Percentiles rank a stretch among this genome's conserved stretches.
These are phyloP conservation scores for Neofusicoccum sp. DNA, from an alignment of 2,329 filamentous ascomycete species.

Conservation along the genomic window DNA sequence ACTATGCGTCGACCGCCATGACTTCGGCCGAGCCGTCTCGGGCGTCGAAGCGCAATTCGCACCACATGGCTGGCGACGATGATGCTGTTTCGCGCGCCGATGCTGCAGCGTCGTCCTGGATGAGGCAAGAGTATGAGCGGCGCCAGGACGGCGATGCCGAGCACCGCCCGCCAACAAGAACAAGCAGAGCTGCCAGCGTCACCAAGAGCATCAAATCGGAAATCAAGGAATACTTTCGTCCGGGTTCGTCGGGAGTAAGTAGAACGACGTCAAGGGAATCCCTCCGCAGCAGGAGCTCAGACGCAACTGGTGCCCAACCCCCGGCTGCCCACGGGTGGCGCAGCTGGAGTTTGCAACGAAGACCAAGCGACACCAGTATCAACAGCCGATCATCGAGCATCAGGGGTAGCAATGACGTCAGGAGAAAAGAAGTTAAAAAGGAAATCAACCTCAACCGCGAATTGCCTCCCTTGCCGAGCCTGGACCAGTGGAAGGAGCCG, in stretches of 20 bases:
- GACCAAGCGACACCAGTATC: constrained; percentile 32
- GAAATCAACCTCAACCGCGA: constrained; percentile 48
- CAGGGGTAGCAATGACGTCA: constrained; percentile 25
- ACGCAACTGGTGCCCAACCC: constrained; percentile 17
- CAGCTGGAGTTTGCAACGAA: constrained; percentile 38
- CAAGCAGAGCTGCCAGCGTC: constrained; percentile 35
- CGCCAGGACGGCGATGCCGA: constrained; percentile 27
- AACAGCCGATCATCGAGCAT: constrained; percentile 21
- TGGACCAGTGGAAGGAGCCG: constrained; percentile 39
- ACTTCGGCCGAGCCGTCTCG: constrained; percentile 41
- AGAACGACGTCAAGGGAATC: constrained; percentile 37
- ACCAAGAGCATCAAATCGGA: constrained; percentile 37
- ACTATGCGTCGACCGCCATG: constrained; percentile 41
- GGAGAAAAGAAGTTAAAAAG: constrained; percentile 27
- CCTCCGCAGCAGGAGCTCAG: constrained; percentile 22
- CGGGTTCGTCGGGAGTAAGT: constrained; percentile 32
- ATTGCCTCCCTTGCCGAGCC: constrained; percentile 46
- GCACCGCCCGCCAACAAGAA: constrained; percentile 12
- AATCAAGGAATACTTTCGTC: constrained; percentile 44
- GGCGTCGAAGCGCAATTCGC: constrained; percentile 42
- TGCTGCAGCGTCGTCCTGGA: constrained; percentile 43
- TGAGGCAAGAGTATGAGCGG: constrained; percentile 44
- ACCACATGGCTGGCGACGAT: constrained; percentile 28
- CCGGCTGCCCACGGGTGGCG: constrained; percentile 33
- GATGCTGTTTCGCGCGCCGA: constrained; percentile 38